phyloP scores from a whole-genome alignment of 1,284 basidiomycete species.

The Ceratobasidium sp. region DNA sequence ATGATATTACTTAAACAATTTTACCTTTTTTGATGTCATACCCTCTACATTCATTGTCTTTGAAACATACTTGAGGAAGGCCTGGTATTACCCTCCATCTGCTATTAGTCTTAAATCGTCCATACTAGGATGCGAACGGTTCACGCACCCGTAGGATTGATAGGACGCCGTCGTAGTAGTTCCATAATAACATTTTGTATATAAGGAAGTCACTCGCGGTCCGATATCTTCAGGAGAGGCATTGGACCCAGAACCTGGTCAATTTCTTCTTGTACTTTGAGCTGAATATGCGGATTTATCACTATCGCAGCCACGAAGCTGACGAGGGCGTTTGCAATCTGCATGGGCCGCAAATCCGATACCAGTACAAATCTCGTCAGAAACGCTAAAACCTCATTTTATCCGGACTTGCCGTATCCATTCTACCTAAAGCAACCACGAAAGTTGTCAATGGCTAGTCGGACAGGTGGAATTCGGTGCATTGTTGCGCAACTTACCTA shows the following conservation, averaged over 20 bases:
- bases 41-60: conserved; percentile 15
- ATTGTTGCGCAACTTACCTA: not conserved
- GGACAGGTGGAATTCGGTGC: no score
- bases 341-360: not conserved
- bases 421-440: no score
- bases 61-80: not conserved
- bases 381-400: not conserved
- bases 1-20: conserved; percentile 3
- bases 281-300: conserved; percentile 44
- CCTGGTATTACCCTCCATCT: conserved; percentile 4
- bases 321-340: not conserved
- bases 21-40: conserved; percentile 5
- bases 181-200: conserved; percentile 47
- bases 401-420: not conserved
- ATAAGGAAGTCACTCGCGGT: conserved; percentile 45
- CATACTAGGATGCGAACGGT: not conserved
- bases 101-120: not conserved
- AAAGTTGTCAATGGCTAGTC: no score
- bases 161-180: conserved; percentile 47
- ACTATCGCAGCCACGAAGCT: conserved; percentile 45
- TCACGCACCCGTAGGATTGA: conserved; percentile 41
- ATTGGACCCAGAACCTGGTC: conserved; percentile 45
- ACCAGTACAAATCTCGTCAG: not conserved
- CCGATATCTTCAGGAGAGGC: conserved; percentile 47
- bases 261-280: conserved; percentile 47